Conservation (phyloP, 345 rosid species). For the Lumnitzera littorea region DNA sequence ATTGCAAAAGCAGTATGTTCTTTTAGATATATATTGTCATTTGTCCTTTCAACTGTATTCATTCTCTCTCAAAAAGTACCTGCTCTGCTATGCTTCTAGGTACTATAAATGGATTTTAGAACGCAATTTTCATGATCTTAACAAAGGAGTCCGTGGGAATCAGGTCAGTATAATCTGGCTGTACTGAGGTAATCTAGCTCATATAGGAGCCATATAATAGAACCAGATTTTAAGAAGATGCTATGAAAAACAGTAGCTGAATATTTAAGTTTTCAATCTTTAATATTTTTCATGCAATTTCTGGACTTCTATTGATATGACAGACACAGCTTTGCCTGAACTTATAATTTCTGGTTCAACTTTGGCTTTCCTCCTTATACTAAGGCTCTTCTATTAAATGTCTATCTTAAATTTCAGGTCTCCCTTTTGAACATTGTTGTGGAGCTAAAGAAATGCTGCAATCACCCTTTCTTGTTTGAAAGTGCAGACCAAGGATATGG, state of each 20-base stretch:
- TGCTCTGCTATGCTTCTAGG: constrained; percentile 30
- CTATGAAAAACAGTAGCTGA: too few species aligned
- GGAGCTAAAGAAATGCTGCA: constrained; percentile 99
- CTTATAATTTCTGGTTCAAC: not conserved
- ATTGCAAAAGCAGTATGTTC: constrained; percentile 90
- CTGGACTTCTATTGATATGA: too few species aligned
- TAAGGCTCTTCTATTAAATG: not conserved
- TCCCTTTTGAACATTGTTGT: constrained; percentile 98
- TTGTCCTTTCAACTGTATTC: constrained; percentile 1
- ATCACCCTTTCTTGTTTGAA: constrained; percentile 98
- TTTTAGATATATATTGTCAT: not conserved
- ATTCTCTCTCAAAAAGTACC: not conserved
- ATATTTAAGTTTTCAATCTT: too few species aligned
- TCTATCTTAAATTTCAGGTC: constrained; percentile 40
- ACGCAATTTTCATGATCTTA: constrained; percentile 96
- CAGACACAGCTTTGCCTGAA: not conserved
- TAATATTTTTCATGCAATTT: too few species aligned
- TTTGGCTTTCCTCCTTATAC: not conserved
- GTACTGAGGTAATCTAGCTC: too few species aligned
- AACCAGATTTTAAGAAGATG: too few species aligned
- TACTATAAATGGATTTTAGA: constrained; percentile 99
- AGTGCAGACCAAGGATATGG: constrained; percentile 99
- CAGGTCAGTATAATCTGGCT: constrained; percentile 47
- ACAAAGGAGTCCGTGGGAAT: constrained; percentile 99
- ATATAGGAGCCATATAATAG: too few species aligned